phyloP scores from a whole-genome alignment of 1,284 basidiomycete species.

The Microbotryum silenes-acaulis region DNA sequence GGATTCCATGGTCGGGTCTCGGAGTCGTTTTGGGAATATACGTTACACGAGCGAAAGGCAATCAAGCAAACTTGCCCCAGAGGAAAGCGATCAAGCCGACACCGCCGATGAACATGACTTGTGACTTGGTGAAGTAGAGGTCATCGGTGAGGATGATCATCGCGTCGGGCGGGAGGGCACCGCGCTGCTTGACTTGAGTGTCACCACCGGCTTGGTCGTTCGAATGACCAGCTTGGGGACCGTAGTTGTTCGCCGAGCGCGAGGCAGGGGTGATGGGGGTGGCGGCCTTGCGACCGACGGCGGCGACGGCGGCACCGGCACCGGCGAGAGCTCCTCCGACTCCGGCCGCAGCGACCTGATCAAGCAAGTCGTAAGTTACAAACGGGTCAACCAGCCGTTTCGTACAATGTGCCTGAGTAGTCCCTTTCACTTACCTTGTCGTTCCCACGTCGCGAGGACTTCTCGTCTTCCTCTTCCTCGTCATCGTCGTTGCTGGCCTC shows the following conservation, averaged over 20 bases:
- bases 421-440: no score
- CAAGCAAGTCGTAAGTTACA: neutral
- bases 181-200: neutral
- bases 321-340: neutral
- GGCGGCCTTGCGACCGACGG: slow-evolving; percentile 5
- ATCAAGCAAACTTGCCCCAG: slow-evolving; percentile 16
- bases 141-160: slow-evolving; percentile 34
- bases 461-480: neutral
- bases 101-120: slow-evolving; percentile 15
- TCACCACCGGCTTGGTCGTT: neutral
- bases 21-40: no score
- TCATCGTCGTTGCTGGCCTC: neutral
- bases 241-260: neutral
- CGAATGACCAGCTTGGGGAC: neutral
- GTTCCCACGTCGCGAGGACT: no score
- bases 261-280: neutral
- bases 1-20: no score
- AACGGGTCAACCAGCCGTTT: no score
- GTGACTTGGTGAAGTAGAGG: slow-evolving; percentile 32
- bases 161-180: slow-evolving; percentile 29
- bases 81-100: slow-evolving; percentile 11
- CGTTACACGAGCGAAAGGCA: no score
- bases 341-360: no score
- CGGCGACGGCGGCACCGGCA: neutral
- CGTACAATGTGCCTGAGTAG: no score